These are phyloP conservation scores for Wickerhamomyces silvicola DNA, from an alignment of 805 yeast species.

Conservation along the genomic window DNA sequence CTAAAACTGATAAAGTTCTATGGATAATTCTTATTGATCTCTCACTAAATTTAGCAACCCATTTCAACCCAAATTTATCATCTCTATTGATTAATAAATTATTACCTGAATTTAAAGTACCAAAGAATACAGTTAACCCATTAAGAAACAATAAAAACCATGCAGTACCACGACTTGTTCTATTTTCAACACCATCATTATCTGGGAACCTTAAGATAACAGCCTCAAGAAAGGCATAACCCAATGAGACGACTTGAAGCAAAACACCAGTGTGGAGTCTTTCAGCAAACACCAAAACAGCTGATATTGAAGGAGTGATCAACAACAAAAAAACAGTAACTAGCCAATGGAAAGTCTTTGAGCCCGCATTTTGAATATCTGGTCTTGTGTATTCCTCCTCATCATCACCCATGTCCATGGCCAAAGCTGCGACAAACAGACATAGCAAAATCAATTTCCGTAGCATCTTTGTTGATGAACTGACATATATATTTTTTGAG, in stretches of 20 bases:
- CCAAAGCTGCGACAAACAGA: slow-evolving; percentile 5
- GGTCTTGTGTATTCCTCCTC: slow-evolving; percentile 28
- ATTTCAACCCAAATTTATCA: slow-evolving; percentile 19
- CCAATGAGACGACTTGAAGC: slow-evolving; percentile 40
- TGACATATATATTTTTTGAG: slow-evolving; percentile 1
- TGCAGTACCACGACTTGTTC: slow-evolving; percentile 62
- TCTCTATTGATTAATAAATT: slow-evolving; percentile 25
- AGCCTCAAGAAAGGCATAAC: slow-evolving; percentile 51
- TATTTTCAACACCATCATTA: slow-evolving; percentile 56
- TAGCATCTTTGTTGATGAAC: not conserved
- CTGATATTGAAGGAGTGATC: slow-evolving; percentile 49
- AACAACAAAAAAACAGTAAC: slow-evolving; percentile 40
- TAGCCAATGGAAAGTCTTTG: slow-evolving; percentile 64
- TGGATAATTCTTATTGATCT: slow-evolving; percentile 30
- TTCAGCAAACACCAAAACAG: slow-evolving; percentile 51
- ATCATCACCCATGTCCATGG: slow-evolving; percentile 26
- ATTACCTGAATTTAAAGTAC: slow-evolving; percentile 49
- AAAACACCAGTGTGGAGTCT: slow-evolving; percentile 36
- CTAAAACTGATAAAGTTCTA: slow-evolving; percentile 39
- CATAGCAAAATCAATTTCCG: not conserved
- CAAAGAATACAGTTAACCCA: slow-evolving; percentile 44
- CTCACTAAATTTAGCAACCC: slow-evolving; percentile 33
- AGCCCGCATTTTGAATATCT: slow-evolving; percentile 36
- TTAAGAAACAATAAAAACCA: slow-evolving; percentile 49
- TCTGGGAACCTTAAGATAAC: slow-evolving; percentile 58